A percentile compares a stretch with the other conserved stretches of the same genome.
Evolutionary conservation across 495 filamentous ascomycete species (phyloP).

Genomic region (Aspergillus saccharolyticus): DNA sequence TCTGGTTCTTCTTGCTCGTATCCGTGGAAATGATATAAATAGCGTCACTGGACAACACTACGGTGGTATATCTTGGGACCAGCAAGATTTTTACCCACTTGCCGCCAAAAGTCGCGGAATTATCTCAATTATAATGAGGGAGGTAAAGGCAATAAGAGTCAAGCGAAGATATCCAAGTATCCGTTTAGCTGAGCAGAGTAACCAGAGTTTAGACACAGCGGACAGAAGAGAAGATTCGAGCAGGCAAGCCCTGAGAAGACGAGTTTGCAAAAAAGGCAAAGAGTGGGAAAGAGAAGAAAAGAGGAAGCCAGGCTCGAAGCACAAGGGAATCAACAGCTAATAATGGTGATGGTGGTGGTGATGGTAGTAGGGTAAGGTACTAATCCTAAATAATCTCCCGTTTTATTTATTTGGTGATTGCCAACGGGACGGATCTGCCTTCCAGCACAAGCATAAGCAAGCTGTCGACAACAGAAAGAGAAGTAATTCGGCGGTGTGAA

Average conservation of each 20-base stretch:
- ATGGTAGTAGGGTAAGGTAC: background rate
- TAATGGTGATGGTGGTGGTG: background rate
- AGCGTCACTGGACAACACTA: background rate
- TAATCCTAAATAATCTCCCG: constrained; percentile 1
- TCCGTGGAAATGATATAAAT: background rate
- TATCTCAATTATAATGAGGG: background rate
- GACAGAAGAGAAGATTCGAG: background rate
- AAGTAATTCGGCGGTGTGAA: constrained; percentile 4
- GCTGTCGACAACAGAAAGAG: background rate
- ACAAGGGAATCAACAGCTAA: constrained; percentile 3
- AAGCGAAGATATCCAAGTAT: background rate
- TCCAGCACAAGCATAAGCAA: background rate
- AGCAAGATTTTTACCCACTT: background rate
- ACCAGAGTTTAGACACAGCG: background rate
- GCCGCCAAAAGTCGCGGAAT: background rate
- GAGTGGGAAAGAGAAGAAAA: constrained; percentile 3
- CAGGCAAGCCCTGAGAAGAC: too few relatives aligned
- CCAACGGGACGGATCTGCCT: constrained; percentile 3
- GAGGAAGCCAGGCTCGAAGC: constrained; percentile 5
- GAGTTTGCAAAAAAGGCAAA: background rate
- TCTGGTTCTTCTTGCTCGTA: background rate
- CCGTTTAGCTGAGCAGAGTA: background rate
- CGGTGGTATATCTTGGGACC: background rate
- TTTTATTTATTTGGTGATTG: constrained; percentile 10
- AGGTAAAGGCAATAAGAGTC: background rate